Evolutionary conservation across 2,329 filamentous ascomycete species (phyloP).

Genomic region (Macrophomina tecta): DNA sequence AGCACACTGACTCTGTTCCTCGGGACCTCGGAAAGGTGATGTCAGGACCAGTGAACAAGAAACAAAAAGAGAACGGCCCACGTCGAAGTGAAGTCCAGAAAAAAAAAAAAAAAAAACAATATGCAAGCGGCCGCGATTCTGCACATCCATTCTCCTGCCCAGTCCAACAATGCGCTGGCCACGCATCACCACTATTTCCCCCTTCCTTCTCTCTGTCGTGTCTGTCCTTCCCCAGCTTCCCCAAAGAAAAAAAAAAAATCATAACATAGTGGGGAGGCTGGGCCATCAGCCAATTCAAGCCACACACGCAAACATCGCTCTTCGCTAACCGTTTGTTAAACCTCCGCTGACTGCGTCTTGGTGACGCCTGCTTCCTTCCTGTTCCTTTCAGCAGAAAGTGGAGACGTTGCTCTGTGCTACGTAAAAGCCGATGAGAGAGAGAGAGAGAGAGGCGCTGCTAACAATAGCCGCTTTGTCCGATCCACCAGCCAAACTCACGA

Average conservation of each 20-base stretch:
- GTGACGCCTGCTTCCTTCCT: background rate
- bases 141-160: background rate
- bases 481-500: constrained; percentile 11
- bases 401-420: background rate
- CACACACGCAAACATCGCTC: background rate
- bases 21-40: background rate
- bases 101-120: background rate
- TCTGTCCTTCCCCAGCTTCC: background rate
- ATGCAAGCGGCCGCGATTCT: background rate
- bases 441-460: background rate
- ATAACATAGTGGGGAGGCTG: too few species aligned
- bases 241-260: background rate
- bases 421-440: too few species aligned
- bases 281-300: background rate
- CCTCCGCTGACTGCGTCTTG: background rate
- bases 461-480: constrained; percentile 12
- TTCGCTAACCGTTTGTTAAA: background rate
- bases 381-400: background rate
- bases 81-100: too few species aligned
- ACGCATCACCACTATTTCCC: background rate
- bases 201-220: background rate
- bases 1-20: background rate
- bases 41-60: background rate
- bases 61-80: background rate
- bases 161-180: background rate